These are phyloP conservation scores for Dioscorea dumetorum DNA, from an alignment of 106 monocot genomes.

Conservation along the genomic window DNA sequence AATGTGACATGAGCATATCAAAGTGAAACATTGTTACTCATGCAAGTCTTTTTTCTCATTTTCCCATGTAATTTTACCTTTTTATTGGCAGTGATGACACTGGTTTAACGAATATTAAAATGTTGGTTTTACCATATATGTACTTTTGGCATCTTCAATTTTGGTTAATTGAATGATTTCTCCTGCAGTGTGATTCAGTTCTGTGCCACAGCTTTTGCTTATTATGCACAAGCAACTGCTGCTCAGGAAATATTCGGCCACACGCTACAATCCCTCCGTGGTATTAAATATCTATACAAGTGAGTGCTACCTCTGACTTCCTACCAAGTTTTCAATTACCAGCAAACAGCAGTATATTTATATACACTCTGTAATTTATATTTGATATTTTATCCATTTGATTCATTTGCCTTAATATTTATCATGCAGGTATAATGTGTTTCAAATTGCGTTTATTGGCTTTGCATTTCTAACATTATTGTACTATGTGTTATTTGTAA, in stretches of 20 bases:
- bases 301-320: constrained; percentile 22
- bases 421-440: constrained; percentile 80
- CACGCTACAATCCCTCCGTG: constrained; percentile 86
- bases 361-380: neutral
- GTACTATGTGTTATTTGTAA: constrained; percentile 77
- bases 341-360: neutral
- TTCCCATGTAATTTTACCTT: too few relatives aligned
- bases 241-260: constrained; percentile 99
- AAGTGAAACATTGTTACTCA: too few relatives aligned
- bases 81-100: too few relatives aligned
- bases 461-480: constrained; percentile 68
- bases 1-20: too few relatives aligned
- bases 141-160: too few relatives aligned
- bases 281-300: constrained; percentile 98
- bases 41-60: too few relatives aligned
- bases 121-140: too few relatives aligned
- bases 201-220: constrained; percentile 88
- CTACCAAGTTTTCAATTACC: neutral
- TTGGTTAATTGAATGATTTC: neutral
- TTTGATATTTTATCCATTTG: neutral
- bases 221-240: constrained; percentile 95
- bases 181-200: constrained; percentile 94
- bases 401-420: neutral
- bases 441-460: constrained; percentile 76
- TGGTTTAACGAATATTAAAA: too few relatives aligned